A percentile compares a stretch with the other conserved stretches of the same genome.
These are phyloP conservation scores for Aspergillus viridinutans DNA, from an alignment of 2,329 filamentous ascomycete species.

Conservation along the genomic window DNA sequence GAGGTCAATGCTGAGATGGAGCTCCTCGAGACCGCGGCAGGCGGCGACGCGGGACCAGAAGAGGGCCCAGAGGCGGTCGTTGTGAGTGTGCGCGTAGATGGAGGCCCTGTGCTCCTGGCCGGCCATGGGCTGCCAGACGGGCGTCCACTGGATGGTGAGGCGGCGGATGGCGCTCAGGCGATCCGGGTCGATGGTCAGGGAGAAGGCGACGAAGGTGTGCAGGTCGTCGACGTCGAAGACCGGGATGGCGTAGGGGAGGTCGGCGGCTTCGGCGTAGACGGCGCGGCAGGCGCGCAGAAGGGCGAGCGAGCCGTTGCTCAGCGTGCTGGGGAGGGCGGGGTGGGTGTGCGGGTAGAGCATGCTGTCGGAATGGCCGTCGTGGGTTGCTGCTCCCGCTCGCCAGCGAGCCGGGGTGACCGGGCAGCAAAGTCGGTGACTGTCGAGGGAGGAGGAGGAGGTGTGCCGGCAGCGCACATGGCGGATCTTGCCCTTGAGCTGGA, in stretches of 20 bases:
- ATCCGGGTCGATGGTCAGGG: conserved; percentile 15
- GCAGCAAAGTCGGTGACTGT: conserved; percentile 31
- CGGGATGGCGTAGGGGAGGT: conserved; percentile 25
- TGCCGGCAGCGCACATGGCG: conserved; percentile 31
- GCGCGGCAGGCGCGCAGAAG: conserved; percentile 31
- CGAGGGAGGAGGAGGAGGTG: conserved; percentile 18
- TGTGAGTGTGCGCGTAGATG: conserved; percentile 35
- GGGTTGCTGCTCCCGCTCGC: conserved; percentile 21
- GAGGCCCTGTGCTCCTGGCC: conserved; percentile 27
- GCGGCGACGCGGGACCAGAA: conserved; percentile 28
- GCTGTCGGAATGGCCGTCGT: conserved; percentile 11
- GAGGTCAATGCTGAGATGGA: conserved; percentile 28
- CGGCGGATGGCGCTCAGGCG: conserved; percentile 17
- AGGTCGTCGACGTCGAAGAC: conserved; percentile 36
- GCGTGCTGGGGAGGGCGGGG: conserved; percentile 15
- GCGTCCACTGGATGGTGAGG: conserved; percentile 32
- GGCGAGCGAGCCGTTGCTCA: conserved; percentile 21
- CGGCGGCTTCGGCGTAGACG: conserved; percentile 32
- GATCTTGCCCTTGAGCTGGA: conserved; percentile 33
- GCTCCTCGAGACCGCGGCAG: conserved; percentile 14
- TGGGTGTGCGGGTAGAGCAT: conserved; percentile 36
- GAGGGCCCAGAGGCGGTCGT: conserved; percentile 28
- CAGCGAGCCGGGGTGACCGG: conserved; percentile 29
- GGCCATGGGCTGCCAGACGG: conserved; percentile 32
- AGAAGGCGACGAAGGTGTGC: conserved; percentile 34